phyloP scores from a whole-genome alignment of 139 green algal species.

The Eudorina sp. region DNA sequence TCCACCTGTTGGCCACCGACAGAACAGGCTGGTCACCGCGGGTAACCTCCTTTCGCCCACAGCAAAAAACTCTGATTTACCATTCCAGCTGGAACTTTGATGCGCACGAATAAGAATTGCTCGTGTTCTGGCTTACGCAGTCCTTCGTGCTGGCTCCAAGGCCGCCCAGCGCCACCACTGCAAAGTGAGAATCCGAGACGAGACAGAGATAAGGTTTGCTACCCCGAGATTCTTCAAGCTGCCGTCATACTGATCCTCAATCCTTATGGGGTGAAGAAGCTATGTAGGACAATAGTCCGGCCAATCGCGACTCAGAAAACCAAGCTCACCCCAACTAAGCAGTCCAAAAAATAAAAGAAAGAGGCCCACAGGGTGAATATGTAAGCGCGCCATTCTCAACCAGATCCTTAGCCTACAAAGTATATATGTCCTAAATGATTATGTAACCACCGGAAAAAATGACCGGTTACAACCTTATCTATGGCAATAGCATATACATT shows the following conservation, averaged over 20 bases:
- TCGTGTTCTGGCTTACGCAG: not conserved
- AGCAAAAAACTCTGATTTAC: not conserved
- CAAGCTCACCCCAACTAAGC: constrained; percentile 7
- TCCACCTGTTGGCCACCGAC: constrained; percentile 6
- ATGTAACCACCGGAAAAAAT: not conserved
- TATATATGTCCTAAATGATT: not conserved
- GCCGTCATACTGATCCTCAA: no score
- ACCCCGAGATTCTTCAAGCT: not conserved
- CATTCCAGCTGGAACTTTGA: constrained; percentile 22
- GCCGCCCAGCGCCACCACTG: constrained; percentile 31
- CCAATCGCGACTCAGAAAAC: no score
- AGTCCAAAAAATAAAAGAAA: constrained; percentile 36
- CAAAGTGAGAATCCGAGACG: not conserved
- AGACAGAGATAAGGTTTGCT: not conserved
- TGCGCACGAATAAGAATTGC: not conserved
- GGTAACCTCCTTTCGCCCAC: no score
- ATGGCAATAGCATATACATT: no score
- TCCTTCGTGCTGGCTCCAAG: constrained; percentile 15
- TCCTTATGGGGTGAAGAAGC: no score
- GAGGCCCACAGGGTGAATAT: constrained; percentile 7
- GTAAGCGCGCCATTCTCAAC: not conserved
- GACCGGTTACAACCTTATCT: not conserved
- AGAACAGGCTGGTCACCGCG: not conserved
- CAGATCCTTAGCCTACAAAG: not conserved
- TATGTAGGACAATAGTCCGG: no score